These are phyloP conservation scores for Avena atlantica DNA, from an alignment of 176 grass and related monocot species.

Conservation along the genomic window DNA sequence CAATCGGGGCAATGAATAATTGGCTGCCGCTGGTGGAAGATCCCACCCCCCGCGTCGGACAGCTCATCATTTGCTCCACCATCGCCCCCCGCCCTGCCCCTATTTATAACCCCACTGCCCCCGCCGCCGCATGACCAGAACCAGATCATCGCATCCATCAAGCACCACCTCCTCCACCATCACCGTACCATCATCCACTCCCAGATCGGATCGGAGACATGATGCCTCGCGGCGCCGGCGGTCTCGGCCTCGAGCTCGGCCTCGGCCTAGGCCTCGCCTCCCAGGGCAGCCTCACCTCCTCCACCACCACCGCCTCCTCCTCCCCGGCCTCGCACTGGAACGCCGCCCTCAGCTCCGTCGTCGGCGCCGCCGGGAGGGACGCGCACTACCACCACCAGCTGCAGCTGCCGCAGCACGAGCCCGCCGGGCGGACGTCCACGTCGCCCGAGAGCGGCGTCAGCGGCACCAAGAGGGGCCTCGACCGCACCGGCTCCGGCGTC, in stretches of 20 bases:
- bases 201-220: slow-evolving; percentile 27
- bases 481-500: slow-evolving; percentile 54
- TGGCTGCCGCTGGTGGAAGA: slow-evolving; percentile 21
- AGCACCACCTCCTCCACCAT: neutral
- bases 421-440: slow-evolving; percentile 51
- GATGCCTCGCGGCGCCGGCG: slow-evolving; percentile 56
- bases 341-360: slow-evolving; percentile 52
- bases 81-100: neutral
- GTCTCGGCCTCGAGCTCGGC: slow-evolving; percentile 59
- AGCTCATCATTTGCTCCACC: slow-evolving; percentile 64
- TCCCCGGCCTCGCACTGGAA: slow-evolving; percentile 38
- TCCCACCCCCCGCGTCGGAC: slow-evolving; percentile 16
- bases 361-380: neutral
- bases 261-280: slow-evolving; percentile 65
- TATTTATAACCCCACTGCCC: slow-evolving; percentile 65
- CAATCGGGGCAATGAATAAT: slow-evolving; percentile 34
- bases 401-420: neutral
- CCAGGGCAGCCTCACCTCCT: slow-evolving; percentile 60
- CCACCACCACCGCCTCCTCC: slow-evolving; percentile 49
- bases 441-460: slow-evolving; percentile 78
- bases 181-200: neutral
- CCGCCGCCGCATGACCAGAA: slow-evolving; percentile 32
- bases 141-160: neutral
- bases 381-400: neutral
- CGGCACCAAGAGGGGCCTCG: slow-evolving; percentile 52